Conservation (phyloP, 176 grass and related monocot species). For the Musa schizocarpa region DNA sequence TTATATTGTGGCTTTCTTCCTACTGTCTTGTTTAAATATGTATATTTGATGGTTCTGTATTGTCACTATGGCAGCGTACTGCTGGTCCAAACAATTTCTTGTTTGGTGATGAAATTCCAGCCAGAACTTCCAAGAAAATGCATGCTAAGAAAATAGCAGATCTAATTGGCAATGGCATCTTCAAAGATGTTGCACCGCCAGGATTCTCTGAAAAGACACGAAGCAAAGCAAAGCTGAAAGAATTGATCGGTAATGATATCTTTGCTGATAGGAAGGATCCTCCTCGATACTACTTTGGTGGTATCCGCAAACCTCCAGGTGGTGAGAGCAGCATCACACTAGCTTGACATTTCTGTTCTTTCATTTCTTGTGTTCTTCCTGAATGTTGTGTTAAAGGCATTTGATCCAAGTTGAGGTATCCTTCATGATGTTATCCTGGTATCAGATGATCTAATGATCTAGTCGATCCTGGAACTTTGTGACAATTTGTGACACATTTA, state of each 20-base stretch:
- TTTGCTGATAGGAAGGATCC: conserved; percentile 67
- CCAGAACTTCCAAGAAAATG: conserved; percentile 76
- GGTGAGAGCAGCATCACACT: conserved; percentile 92
- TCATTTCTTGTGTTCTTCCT: no score
- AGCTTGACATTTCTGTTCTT: conserved; percentile 38
- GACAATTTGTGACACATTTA: conserved; percentile 30
- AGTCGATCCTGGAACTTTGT: conserved; percentile 35
- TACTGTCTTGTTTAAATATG: neutral
- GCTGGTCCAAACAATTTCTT: conserved; percentile 42
- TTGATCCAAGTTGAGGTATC: no score
- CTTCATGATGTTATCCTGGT: no score
- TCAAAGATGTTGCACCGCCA: conserved; percentile 38
- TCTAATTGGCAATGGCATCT: conserved; percentile 78
- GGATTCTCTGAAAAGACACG: conserved; percentile 54
- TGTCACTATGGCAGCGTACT: conserved; percentile 9
- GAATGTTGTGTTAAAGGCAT: no score
- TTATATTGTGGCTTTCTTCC: neutral
- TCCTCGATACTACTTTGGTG: conserved; percentile 58
- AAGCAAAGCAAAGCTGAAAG: conserved; percentile 81
- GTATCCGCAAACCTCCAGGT: conserved; percentile 87
- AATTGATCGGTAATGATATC: conserved; percentile 84
- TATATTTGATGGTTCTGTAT: neutral
- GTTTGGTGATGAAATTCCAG: conserved; percentile 52
- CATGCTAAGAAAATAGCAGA: conserved; percentile 57
- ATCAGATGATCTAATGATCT: neutral